Evolutionary conservation across 2,329 filamentous ascomycete genomes (phyloP).

Genomic region (Cordyceps cateniannulata): DNA sequence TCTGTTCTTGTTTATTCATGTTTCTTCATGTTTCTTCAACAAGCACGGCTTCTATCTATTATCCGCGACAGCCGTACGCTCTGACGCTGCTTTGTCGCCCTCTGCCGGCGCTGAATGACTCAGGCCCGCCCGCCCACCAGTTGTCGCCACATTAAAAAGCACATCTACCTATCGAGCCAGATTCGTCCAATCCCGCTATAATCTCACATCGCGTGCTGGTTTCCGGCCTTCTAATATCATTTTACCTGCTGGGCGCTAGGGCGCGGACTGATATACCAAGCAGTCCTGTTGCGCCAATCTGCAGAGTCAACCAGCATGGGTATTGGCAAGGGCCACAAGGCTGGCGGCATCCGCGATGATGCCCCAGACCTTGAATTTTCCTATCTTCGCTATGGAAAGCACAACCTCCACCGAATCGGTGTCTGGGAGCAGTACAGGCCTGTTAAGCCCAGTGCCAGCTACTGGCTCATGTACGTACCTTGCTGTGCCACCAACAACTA

Average conservation of each 20-base stretch:
- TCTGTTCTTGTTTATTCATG: no score
- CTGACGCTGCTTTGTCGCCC: not conserved
- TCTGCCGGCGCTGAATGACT: not conserved
- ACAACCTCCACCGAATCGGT: conserved; percentile 39
- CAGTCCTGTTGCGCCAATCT: not conserved
- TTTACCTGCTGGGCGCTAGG: not conserved
- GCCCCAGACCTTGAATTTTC: conserved; percentile 20
- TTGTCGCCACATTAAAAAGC: conserved; percentile 1
- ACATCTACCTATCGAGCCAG: not conserved
- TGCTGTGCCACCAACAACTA: not conserved
- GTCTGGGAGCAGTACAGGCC: conserved; percentile 33
- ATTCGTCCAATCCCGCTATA: not conserved
- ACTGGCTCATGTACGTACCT: conserved; percentile 32
- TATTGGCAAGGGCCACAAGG: conserved; percentile 10
- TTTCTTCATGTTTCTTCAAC: not conserved
- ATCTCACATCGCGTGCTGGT: not conserved
- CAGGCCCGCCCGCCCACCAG: not conserved
- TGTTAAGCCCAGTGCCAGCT: conserved; percentile 17
- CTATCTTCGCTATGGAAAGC: conserved; percentile 32
- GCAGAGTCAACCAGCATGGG: not conserved
- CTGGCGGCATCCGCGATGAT: conserved; percentile 8
- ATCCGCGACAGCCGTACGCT: not conserved
- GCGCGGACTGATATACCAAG: not conserved
- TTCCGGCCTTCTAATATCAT: not conserved
- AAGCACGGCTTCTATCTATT: no score